Percentiles rank a stretch among this genome's conserved stretches.
Conservation (phyloP, 2,329 filamentous ascomycete genomes). For the Cryphonectria parasitica region DNA sequence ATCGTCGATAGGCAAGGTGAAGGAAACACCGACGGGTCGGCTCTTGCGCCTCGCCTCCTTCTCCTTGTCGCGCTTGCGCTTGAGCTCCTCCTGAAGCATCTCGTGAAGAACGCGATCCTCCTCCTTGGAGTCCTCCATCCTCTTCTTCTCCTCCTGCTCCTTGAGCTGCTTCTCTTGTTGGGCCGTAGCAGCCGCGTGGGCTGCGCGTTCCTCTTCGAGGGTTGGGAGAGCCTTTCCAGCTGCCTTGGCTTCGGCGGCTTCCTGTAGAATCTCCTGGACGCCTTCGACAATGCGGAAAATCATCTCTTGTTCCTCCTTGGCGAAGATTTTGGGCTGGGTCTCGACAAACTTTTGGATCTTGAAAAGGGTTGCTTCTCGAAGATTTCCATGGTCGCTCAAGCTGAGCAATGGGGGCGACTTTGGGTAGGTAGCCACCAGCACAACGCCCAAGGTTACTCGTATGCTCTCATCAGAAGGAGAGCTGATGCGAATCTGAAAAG, state of each 20-base stretch:
- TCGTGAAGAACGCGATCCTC: conserved; percentile 72
- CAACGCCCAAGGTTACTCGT: conserved; percentile 72
- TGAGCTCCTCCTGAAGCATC: conserved; percentile 74
- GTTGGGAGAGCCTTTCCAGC: conserved; percentile 79
- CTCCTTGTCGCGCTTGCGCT: conserved; percentile 65
- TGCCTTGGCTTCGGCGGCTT: conserved; percentile 78
- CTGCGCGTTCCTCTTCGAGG: conserved; percentile 84
- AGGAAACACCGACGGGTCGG: conserved; percentile 36
- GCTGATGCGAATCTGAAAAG: conserved; percentile 80
- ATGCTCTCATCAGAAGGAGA: conserved; percentile 74
- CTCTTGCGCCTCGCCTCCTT: conserved; percentile 68
- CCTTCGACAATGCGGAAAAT: conserved; percentile 69
- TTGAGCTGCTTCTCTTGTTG: conserved; percentile 61
- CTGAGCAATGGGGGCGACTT: conserved; percentile 77
- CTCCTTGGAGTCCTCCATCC: conserved; percentile 62
- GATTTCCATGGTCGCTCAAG: conserved; percentile 64
- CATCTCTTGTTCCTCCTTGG: conserved; percentile 60
- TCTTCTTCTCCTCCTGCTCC: conserved; percentile 56
- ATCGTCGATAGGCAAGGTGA: conserved; percentile 33
- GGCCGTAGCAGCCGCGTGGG: conserved; percentile 74
- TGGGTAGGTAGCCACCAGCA: conserved; percentile 88
- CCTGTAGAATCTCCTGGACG: conserved; percentile 78
- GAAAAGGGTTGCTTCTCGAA: conserved; percentile 72
- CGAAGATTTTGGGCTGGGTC: conserved; percentile 58
- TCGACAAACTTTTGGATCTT: conserved; percentile 70